Evolutionary conservation across 148 eudicot genomes (phyloP), one percentile per base, ranked within the genome.

Genomic region (Amaranthus cruentus): DNA sequence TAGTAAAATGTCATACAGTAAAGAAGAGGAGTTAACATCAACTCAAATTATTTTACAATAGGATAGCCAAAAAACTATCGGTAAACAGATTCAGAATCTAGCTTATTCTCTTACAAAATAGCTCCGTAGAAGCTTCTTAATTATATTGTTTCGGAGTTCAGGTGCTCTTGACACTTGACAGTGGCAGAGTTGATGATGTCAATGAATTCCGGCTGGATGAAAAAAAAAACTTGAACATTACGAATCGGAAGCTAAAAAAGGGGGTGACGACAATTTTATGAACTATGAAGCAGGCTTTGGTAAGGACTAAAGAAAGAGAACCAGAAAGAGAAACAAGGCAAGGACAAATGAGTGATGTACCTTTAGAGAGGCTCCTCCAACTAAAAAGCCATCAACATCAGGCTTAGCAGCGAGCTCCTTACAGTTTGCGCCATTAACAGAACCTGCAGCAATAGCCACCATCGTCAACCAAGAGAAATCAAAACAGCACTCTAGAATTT

Each of bases 291-390:
- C 43, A 12, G 56, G 12, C 8, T 59, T 13, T 11, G 38, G 51
- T 6, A 55, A 70, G 12, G 7, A 49, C 3, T 6, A 55, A 70
- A 13, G 7, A 49, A 2, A 46, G 18, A 18, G 18, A 18, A 18
- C 18, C 18, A 18, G 18, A 18, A 18, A 18, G 18, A 18, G 10
- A 69, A 46, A 61, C 47, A 12, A 44, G 62, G 66, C 47, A 28
- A 48, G n/a, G 18, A 18, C 3, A n/a, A 38, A 12, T 46, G 54
- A 53, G 4, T 14, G 47, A 48, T 15, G 73, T 85, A 92, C 97
- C 97, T 92, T 92, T 6, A 92, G 83, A 47, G 98, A 90, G 70
- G 96, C 93, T 75, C 98, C 92, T 28, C 98, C 97, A 60, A 89
- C 97, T 74, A 91, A 81, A 78, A 93, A 93, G 38, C 98, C 98